phyloP scores from a whole-genome alignment of 768 basidiomycete genomes.

The Dictyophora rubrovolvata region DNA sequence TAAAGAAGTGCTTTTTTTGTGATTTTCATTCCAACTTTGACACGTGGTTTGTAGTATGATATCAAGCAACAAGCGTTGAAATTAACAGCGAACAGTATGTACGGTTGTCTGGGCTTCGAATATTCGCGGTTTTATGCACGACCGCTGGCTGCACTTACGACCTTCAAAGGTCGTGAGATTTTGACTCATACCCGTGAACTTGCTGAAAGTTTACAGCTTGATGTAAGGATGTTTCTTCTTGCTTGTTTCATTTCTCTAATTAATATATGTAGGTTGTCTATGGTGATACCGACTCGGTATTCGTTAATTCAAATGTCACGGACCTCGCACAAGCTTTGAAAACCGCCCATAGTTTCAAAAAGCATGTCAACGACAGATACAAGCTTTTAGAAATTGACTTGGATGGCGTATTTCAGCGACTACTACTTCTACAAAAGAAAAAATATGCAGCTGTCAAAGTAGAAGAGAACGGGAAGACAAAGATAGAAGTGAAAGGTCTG shows the following conservation, averaged over 20 bases:
- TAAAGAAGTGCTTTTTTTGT: conserved; percentile 22
- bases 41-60: conserved; percentile 53
- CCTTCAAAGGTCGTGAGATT: conserved; percentile 96
- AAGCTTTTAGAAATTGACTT: conserved; percentile 94
- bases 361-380: conserved; percentile 92
- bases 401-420: conserved; percentile 85
- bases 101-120: conserved; percentile 97
- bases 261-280: conserved; percentile 71
- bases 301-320: conserved; percentile 91
- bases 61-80: conserved; percentile 97
- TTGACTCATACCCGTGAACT: conserved; percentile 86
- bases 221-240: conserved; percentile 43
- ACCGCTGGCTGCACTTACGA: conserved; percentile 94
- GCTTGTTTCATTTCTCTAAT: background rate
- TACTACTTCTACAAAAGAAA: conserved; percentile 94
- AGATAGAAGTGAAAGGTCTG: conserved; percentile 88
- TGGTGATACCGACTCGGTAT: conserved; percentile 97
- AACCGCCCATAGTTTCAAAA: conserved; percentile 89
- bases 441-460: conserved; percentile 98
- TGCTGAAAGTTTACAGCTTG: conserved; percentile 81
- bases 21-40: background rate
- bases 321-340: conserved; percentile 83
- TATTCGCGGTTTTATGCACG: conserved; percentile 94
- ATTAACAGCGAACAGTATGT: conserved; percentile 99
- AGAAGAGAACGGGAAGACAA: conserved; percentile 67